phyloP scores from a whole-genome alignment of 345 rosid genomes.

The Moricandia arvensis region DNA sequence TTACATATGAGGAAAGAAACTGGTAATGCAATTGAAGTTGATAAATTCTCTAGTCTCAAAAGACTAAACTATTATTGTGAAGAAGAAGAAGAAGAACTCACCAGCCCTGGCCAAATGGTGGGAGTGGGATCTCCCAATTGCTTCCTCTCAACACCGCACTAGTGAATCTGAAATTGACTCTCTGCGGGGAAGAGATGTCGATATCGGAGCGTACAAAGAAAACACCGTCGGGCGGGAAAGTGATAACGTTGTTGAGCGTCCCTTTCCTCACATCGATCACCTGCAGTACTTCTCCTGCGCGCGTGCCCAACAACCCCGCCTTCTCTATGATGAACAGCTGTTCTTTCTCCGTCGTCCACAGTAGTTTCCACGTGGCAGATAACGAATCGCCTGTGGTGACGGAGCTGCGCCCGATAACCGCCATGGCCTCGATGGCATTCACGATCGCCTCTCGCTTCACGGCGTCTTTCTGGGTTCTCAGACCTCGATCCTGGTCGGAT shows the following conservation, averaged over 20 bases:
- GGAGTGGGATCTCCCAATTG: constrained; percentile 79
- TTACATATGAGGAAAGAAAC: too few species aligned
- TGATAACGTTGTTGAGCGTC: constrained; percentile 72
- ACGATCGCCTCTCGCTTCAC: constrained; percentile 52
- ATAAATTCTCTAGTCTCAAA: background rate
- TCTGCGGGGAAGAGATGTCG: constrained; percentile 68
- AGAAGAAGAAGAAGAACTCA: constrained; percentile 43
- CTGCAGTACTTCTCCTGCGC: constrained; percentile 83
- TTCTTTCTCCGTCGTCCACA: constrained; percentile 97
- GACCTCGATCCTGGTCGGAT: constrained; percentile 79
- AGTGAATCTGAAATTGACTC: constrained; percentile 82
- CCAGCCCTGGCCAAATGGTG: constrained; percentile 96
- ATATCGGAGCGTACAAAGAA: constrained; percentile 81
- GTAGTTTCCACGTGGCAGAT: constrained; percentile 80
- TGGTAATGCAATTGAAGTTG: too few species aligned
- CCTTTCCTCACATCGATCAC: constrained; percentile 70
- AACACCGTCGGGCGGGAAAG: constrained; percentile 87
- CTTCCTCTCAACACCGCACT: constrained; percentile 74
- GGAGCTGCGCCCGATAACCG: constrained; percentile 31
- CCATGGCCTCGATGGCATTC: constrained; percentile 63
- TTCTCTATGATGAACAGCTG: constrained; percentile 88
- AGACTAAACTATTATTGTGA: background rate
- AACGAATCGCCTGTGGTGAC: constrained; percentile 63
- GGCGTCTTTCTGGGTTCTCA: constrained; percentile 69
- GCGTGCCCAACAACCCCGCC: constrained; percentile 71